Percentiles rank a stretch among this genome's conserved stretches.
These are phyloP conservation scores for Fraxinus dipetala DNA, from an alignment of 305 asterid species.

Conservation along the genomic window DNA sequence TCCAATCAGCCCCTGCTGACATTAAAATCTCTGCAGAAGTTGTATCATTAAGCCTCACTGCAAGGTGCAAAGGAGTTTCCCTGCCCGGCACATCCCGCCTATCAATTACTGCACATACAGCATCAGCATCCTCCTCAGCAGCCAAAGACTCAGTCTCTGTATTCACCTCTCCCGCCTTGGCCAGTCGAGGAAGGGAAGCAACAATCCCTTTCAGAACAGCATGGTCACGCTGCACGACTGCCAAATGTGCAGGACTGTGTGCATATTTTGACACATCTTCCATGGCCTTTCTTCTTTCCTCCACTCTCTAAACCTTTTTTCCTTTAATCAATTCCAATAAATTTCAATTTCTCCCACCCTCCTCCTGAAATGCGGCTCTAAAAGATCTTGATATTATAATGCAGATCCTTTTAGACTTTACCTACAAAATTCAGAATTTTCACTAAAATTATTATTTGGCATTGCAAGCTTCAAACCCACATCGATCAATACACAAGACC, in stretches of 20 bases:
- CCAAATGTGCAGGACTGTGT: conserved; percentile 87
- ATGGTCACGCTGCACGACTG: conserved; percentile 69
- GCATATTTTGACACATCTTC: conserved; percentile 79
- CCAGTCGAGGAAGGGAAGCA: conserved; percentile 61
- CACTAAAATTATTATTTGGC: conserved; percentile 21
- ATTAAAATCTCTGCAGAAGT: conserved; percentile 86
- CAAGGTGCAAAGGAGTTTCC: conserved; percentile 94
- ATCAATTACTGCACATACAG: conserved; percentile 68
- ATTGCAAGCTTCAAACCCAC: conserved; percentile 23
- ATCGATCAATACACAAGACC: conserved; percentile 17
- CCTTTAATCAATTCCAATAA: not conserved
- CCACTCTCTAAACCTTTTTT: not conserved
- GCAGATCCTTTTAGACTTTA: conserved; percentile 12
- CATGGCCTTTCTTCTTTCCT: conserved; percentile 50
- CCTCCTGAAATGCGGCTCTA: conserved; percentile 11
- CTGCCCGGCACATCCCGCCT: conserved; percentile 94
- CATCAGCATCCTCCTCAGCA: conserved; percentile 83
- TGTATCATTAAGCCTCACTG: conserved; percentile 75
- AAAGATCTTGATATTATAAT: conserved; percentile 21
- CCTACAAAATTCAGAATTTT: conserved; percentile 9
- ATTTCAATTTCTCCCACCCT: not conserved
- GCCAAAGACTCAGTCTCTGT: conserved; percentile 76
- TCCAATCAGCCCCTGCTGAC: conserved; percentile 99
- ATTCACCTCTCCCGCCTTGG: conserved; percentile 90
- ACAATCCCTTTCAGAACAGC: conserved; percentile 61